A percentile compares a stretch with the other conserved stretches of the same genome.
phyloP scores from a whole-genome alignment of 305 asterid species.

The Petunia hybrid region DNA sequence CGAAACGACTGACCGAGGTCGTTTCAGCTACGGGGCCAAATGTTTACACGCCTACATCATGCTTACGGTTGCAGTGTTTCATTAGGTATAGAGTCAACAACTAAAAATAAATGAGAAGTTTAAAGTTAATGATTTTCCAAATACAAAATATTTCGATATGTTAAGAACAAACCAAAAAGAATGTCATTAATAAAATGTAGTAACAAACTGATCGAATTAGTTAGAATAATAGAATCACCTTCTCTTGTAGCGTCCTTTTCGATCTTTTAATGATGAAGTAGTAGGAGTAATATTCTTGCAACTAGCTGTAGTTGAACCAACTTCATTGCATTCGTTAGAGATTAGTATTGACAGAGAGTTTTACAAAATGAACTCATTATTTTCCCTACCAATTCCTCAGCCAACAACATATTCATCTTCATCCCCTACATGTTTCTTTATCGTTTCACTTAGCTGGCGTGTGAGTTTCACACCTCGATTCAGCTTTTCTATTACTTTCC shows the following conservation, averaged over 20 bases:
- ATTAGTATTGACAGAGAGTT: slow-evolving; percentile 47
- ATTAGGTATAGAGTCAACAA: no score
- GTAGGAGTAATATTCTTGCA: no score
- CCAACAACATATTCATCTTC: background rate
- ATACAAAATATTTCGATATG: no score
- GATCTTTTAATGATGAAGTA: slow-evolving; percentile 51
- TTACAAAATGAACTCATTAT: slow-evolving; percentile 46
- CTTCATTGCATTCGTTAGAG: slow-evolving; percentile 44
- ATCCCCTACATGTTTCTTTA: background rate
- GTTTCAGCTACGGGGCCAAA: no score
- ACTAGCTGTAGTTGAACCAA: no score
- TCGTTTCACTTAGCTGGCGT: slow-evolving; percentile 42
- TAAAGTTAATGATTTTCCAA: no score
- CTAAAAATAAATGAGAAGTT: no score
- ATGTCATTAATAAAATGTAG: background rate
- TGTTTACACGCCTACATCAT: no score
- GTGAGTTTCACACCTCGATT: slow-evolving; percentile 53
- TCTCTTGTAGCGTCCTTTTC: slow-evolving; percentile 71
- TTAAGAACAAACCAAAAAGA: no score
- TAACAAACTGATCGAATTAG: no score
- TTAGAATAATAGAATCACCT: slow-evolving; percentile 42
- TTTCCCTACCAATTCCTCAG: slow-evolving; percentile 42
- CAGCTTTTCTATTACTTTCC: slow-evolving; percentile 46
- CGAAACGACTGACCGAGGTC: no score
- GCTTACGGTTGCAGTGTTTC: no score